phyloP scores from a whole-genome alignment of 495 filamentous ascomycete species.

The Podospora conica region DNA sequence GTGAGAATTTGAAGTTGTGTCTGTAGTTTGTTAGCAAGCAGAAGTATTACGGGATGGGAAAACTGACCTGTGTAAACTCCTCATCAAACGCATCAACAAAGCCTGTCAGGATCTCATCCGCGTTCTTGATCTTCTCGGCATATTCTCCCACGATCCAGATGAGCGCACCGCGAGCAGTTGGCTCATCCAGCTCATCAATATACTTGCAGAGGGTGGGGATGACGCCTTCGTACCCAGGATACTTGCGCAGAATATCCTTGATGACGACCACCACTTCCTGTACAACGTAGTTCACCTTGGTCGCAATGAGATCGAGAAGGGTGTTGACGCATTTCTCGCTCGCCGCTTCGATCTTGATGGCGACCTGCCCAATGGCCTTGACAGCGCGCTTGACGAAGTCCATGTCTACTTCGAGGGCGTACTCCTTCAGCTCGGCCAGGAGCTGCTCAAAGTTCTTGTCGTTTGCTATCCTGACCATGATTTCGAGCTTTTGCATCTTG shows the following conservation, averaged over 20 bases:
- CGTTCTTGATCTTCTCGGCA: conserved; percentile 97
- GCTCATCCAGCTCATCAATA: conserved; percentile 95
- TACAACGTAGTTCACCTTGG: conserved; percentile 98
- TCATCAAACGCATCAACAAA: conserved; percentile 91
- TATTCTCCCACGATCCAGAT: conserved; percentile 99
- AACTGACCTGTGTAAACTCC: conserved; percentile 67
- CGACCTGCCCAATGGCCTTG: conserved; percentile 91
- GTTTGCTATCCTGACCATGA: conserved; percentile 99
- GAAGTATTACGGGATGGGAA: not conserved
- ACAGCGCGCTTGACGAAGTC: conserved; percentile 94
- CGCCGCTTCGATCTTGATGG: conserved; percentile 93
- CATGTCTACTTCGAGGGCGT: conserved; percentile 97
- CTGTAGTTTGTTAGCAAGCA: conserved; percentile 34
- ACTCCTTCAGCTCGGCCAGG: conserved; percentile 89
- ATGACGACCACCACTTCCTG: conserved; percentile 98
- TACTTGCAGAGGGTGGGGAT: conserved; percentile 94
- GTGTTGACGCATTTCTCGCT: conserved; percentile 94
- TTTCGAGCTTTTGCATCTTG: conserved; percentile 95
- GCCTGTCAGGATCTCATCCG: conserved; percentile 85
- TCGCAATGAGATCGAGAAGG: conserved; percentile 85
- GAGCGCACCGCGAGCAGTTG: conserved; percentile 80
- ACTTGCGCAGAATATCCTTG: conserved; percentile 97
- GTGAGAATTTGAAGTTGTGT: conserved; percentile 94
- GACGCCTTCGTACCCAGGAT: conserved; percentile 95
- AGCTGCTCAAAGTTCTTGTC: conserved; percentile 95